A percentile compares a stretch with the other conserved stretches of the same genome.
Evolutionary conservation across 495 filamentous ascomycete species (phyloP).

Genomic region (Eremomyces bilateralis): DNA sequence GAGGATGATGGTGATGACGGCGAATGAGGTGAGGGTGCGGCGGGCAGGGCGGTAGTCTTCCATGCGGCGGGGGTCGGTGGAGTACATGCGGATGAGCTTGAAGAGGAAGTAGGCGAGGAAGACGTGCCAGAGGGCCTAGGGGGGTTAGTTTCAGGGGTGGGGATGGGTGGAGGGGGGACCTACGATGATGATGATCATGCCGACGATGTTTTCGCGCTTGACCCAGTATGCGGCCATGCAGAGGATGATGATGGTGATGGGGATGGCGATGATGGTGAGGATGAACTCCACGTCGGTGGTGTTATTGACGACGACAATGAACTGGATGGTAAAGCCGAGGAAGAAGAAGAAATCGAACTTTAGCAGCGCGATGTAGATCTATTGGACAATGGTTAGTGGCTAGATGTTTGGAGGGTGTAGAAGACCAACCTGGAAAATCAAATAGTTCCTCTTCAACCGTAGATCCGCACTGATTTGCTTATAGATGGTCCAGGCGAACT

Average conservation of each 20-base stretch:
- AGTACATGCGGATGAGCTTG: constrained; percentile 93
- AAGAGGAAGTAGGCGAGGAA: constrained; percentile 91
- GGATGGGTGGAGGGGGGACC: constrained; percentile 11
- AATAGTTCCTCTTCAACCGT: constrained; percentile 85
- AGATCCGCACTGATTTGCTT: constrained; percentile 97
- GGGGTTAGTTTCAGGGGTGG: neutral
- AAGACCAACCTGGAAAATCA: constrained; percentile 70
- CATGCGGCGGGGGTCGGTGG: constrained; percentile 20
- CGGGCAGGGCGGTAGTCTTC: constrained; percentile 48
- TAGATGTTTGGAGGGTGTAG: neutral
- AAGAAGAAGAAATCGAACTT: constrained; percentile 99
- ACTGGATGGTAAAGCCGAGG: constrained; percentile 92
- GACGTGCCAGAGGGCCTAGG: constrained; percentile 13
- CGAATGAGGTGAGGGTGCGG: constrained; percentile 72
- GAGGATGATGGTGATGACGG: constrained; percentile 71
- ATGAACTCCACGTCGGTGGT: constrained; percentile 51
- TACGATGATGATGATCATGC: constrained; percentile 58
- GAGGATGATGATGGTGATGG: constrained; percentile 73
- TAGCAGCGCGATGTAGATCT: constrained; percentile 94
- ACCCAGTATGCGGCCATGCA: constrained; percentile 66
- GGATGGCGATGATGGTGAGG: constrained; percentile 72
- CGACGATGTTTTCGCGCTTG: constrained; percentile 53
- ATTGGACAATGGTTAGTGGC: constrained; percentile 4
- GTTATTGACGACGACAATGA: constrained; percentile 70
- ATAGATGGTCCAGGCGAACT: constrained; percentile 98